These are phyloP conservation scores for Chlamydomonas sp. DNA, from an alignment of 139 green algal genomes.

Conservation along the genomic window DNA sequence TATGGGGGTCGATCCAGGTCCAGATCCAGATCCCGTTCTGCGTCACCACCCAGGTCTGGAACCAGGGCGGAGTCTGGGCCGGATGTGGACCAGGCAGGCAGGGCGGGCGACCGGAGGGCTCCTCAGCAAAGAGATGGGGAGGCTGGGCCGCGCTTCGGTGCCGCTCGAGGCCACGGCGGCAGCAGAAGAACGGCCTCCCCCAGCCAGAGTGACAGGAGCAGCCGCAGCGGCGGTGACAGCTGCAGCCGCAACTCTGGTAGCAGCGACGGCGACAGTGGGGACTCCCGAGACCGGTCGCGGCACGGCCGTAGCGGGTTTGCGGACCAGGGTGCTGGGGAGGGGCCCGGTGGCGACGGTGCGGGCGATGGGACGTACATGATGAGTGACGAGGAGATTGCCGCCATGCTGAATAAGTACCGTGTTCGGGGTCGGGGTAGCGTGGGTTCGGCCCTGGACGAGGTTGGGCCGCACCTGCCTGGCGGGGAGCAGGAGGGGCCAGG, in stretches of 20 bases:
- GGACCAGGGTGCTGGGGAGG: not conserved
- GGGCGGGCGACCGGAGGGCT: not conserved
- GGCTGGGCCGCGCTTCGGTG: not conserved
- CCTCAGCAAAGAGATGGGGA: not conserved
- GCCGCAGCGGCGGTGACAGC: not conserved
- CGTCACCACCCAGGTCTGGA: not conserved
- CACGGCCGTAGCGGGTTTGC: not conserved
- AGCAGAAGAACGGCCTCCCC: not conserved
- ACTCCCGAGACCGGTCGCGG: not conserved
- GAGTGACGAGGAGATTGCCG: conserved; percentile 47
- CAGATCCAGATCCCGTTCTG: conserved; percentile 4
- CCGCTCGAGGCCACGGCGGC: not conserved
- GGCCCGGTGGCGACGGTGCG: not conserved
- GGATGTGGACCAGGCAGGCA: not conserved
- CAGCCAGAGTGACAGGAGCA: not conserved
- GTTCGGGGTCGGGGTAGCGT: conserved; percentile 36
- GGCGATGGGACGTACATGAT: conserved; percentile 35
- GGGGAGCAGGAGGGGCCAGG: not conserved
- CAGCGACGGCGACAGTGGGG: not conserved
- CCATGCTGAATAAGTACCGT: conserved; percentile 38
- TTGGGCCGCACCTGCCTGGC: conserved; percentile 20
- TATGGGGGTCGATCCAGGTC: not conserved
- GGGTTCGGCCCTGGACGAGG: conserved; percentile 26
- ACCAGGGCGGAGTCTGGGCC: not conserved
- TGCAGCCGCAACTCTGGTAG: not conserved